Evolutionary conservation across 2,329 filamentous ascomycete genomes (phyloP), one percentile per base, ranked within the genome.

Genomic region (Ceratocystis harringtonii): DNA sequence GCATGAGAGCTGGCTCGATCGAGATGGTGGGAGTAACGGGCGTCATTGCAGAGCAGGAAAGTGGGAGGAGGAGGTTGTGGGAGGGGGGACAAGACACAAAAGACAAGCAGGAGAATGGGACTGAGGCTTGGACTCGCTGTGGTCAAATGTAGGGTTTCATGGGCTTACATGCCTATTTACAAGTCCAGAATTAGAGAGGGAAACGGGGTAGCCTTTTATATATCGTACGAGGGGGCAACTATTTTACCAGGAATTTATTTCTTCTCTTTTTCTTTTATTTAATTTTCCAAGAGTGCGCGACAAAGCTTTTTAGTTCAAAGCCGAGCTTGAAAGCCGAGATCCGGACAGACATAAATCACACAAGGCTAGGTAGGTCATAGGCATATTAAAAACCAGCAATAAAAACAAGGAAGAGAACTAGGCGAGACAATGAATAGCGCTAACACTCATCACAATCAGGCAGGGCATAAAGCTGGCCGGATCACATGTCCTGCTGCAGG

Each of bases 1-100:
- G 61, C 61, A 62, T 62, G 61, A 62, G 41, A 10, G 61, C 61
- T 17, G 61, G 28, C 45, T 62, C 61, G 8, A 44, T 25, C 8
- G 61, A 7, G 10, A 25, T 48, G 5, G 61, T 3, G 41, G 61
- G 10, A 12, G 45, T 50, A 25, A 19, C 22, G 6, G 22, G 55
- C 30, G 25, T 12, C 36, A 41, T 41, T 41, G 10, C 36, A 41
- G 36, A 12, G 8, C 36, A 41, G 36, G 36, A 41, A 12, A 41
- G 36, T 41, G 36, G 2, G 61, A 10, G 36, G 36, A 5, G 12
- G 43, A 44, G 22, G 28, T 32, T 5, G 30, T 28, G 8, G 32
- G 7, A n/a, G 28, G 43, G 28, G 32, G 36, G 60, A 32, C 6
- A 36, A 32, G 50, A 15, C 50, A 55, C 10, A 7, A 32, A 28